A percentile compares a stretch with the other conserved stretches of the same genome.
Conservation (phyloP, 352 stramenopile species). For the Globisporangium camurandrum region DNA sequence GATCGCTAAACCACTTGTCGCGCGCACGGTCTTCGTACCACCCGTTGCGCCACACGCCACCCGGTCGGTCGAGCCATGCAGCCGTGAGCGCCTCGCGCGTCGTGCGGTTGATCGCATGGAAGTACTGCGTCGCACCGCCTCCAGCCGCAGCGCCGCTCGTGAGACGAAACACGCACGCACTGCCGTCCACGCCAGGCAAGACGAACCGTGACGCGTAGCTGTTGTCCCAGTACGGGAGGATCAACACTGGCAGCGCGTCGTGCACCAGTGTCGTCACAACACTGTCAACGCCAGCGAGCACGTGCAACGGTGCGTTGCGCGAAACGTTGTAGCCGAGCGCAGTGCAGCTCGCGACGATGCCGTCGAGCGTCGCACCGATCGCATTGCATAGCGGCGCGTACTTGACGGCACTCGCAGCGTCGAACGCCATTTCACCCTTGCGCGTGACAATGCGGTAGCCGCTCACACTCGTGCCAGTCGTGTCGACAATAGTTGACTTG, state of each 20-base stretch:
- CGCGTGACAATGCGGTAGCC: constrained; percentile 20
- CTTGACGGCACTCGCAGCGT: not conserved
- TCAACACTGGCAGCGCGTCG: constrained; percentile 12
- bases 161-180: constrained; percentile 20
- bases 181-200: constrained; percentile 8
- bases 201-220: not conserved
- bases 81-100: constrained; percentile 24
- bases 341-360: constrained; percentile 11
- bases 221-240: constrained; percentile 20
- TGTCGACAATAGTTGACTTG: constrained; percentile 7
- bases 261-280: constrained; percentile 5
- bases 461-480: constrained; percentile 9
- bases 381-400: constrained; percentile 10
- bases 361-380: constrained; percentile 12
- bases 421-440: not conserved
- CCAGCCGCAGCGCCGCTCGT: constrained; percentile 17
- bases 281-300: constrained; percentile 13
- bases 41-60: constrained; percentile 28
- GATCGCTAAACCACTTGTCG: constrained; percentile 19
- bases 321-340: constrained; percentile 22
- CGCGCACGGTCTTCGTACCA: constrained; percentile 24
- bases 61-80: constrained; percentile 24
- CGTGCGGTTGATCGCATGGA: constrained; percentile 16
- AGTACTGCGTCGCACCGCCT: not conserved
- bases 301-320: constrained; percentile 6